Percentiles rank a stretch among this genome's conserved stretches.
phyloP scores from a whole-genome alignment of 805 yeast species.

The Metahyphopichia silvanorum region DNA sequence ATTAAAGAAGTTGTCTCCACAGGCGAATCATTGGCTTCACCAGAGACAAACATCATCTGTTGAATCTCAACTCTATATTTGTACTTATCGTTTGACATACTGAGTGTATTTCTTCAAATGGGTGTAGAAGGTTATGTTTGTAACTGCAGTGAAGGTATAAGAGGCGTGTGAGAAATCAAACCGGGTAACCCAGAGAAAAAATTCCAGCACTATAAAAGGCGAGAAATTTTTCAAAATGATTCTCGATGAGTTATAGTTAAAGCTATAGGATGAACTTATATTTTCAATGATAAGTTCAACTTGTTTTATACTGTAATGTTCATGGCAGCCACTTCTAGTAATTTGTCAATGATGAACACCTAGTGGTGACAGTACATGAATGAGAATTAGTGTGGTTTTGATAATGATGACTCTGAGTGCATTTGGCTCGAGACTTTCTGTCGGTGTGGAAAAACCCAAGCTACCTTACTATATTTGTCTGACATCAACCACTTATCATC shows the following conservation, averaged over 20 bases:
- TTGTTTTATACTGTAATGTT: neutral
- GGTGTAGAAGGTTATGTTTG: no score
- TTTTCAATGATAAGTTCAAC: neutral
- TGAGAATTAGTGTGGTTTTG: neutral
- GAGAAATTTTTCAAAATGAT: no score
- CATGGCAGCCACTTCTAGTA: neutral
- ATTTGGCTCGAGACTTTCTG: slow-evolving; percentile 98
- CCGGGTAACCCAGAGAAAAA: no score
- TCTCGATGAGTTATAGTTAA: no score
- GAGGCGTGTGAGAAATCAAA: no score
- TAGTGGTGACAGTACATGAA: slow-evolving; percentile 1
- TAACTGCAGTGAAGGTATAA: no score
- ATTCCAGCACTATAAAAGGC: no score
- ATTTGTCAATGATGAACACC: slow-evolving; percentile 2
- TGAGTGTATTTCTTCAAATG: no score
- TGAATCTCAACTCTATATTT: slow-evolving; percentile 91
- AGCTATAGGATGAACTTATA: no score
- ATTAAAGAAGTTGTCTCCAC: slow-evolving; percentile 86
- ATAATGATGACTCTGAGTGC: slow-evolving; percentile 92
- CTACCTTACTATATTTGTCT: slow-evolving; percentile 82
- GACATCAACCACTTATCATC: slow-evolving; percentile 31
- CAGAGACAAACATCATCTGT: slow-evolving; percentile 97
- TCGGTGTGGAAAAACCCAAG: slow-evolving; percentile 98
- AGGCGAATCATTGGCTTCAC: slow-evolving; percentile 94
- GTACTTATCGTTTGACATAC: slow-evolving; percentile 45